These are phyloP conservation scores for Penicillium maclennaniae DNA, from an alignment of 495 filamentous ascomycete genomes.

Conservation along the genomic window DNA sequence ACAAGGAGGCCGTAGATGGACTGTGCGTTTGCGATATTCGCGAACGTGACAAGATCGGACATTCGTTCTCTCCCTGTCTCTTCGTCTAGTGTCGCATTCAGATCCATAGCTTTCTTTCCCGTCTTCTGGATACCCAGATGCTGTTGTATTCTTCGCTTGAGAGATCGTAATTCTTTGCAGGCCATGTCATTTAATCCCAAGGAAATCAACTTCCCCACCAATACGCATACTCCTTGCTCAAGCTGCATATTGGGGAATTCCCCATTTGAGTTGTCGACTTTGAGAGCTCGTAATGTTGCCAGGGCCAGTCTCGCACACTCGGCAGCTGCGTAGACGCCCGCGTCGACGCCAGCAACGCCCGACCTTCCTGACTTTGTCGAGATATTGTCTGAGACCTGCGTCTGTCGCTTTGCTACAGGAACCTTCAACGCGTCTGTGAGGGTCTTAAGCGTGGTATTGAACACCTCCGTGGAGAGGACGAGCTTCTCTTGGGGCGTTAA, in stretches of 20 bases:
- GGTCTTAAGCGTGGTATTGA: slow-evolving; percentile 70
- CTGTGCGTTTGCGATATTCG: slow-evolving; percentile 32
- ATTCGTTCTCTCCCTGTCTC: slow-evolving; percentile 45
- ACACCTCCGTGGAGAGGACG: slow-evolving; percentile 73
- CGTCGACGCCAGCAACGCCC: slow-evolving; percentile 23
- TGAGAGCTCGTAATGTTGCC: slow-evolving; percentile 59
- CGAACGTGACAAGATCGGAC: slow-evolving; percentile 61
- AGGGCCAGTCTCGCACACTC: slow-evolving; percentile 78
- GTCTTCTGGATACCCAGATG: slow-evolving; percentile 24
- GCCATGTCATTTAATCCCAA: slow-evolving; percentile 73
- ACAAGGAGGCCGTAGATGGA: slow-evolving; percentile 36
- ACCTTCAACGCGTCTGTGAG: slow-evolving; percentile 69
- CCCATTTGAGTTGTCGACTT: slow-evolving; percentile 48
- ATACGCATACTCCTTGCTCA: slow-evolving; percentile 75
- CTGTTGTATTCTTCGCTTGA: slow-evolving; percentile 61
- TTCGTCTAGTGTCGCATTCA: slow-evolving; percentile 23
- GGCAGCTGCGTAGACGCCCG: slow-evolving; percentile 44
- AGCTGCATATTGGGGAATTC: slow-evolving; percentile 65
- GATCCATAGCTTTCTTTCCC: slow-evolving; percentile 20
- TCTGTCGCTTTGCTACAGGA: slow-evolving; percentile 17
- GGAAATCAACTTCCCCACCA: slow-evolving; percentile 68
- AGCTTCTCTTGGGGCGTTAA: slow-evolving; percentile 59
- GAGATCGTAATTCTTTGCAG: slow-evolving; percentile 65
- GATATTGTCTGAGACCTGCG: slow-evolving; percentile 34
- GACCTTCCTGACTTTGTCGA: slow-evolving; percentile 37